These are phyloP conservation scores for Diphasiastrum complanatum DNA, from an alignment of 83 land plant species.

Conservation along the genomic window DNA sequence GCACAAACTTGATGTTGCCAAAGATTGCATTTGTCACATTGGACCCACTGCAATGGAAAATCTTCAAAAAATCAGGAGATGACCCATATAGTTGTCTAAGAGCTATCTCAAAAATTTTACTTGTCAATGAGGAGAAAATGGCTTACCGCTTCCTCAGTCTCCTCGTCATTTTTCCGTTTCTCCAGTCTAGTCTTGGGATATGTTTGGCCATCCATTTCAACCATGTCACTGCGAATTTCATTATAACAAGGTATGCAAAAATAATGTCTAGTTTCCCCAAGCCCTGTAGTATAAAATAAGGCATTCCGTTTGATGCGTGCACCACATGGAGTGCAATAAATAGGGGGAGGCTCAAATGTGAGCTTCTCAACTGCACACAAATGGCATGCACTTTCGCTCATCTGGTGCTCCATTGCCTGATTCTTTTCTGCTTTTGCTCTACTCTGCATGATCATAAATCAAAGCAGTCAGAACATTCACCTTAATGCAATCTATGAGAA, in stretches of 20 bases:
- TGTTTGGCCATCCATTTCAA: slow-evolving; percentile 34
- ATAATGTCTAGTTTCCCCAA: slow-evolving; percentile 39
- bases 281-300: slow-evolving; percentile 35
- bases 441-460: slow-evolving; percentile 40
- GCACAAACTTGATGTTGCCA: slow-evolving; percentile 99
- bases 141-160: slow-evolving; percentile 51
- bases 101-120: too few species aligned
- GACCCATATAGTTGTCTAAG: too few species aligned
- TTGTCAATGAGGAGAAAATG: background rate
- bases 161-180: slow-evolving; percentile 43
- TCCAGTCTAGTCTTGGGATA: slow-evolving; percentile 51
- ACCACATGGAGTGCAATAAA: slow-evolving; percentile 51
- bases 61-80: too few species aligned
- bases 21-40: slow-evolving; percentile 93
- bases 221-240: slow-evolving; percentile 35
- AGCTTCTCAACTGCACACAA: slow-evolving; percentile 49
- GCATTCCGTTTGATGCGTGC: slow-evolving; percentile 40
- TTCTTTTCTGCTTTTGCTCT: slow-evolving; percentile 88
- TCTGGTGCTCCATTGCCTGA: slow-evolving; percentile 69
- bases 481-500: background rate
- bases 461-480: slow-evolving; percentile 3
- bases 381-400: slow-evolving; percentile 44
- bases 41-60: slow-evolving; percentile 76
- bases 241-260: slow-evolving; percentile 49
- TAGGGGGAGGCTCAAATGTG: slow-evolving; percentile 49